A percentile compares a stretch with the other conserved stretches of the same genome.
Evolutionary conservation across 768 basidiomycete species (phyloP).

Genomic region (Boletus sp.): DNA sequence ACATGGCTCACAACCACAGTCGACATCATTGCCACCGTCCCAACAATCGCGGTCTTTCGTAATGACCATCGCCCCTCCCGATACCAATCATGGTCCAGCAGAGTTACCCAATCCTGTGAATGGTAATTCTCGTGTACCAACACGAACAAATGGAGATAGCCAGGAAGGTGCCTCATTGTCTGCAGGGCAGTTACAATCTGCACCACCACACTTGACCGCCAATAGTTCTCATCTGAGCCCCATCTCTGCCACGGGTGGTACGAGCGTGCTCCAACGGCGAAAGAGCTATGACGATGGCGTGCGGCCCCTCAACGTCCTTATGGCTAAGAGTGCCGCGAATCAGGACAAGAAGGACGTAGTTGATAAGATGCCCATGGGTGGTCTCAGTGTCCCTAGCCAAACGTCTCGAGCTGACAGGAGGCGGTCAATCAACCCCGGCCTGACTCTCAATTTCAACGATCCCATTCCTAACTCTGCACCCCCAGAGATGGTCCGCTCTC

Average conservation of each 20-base stretch:
- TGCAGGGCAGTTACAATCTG: conserved; percentile 13
- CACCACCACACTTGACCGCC: conserved; percentile 11
- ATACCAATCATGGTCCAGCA: conserved; percentile 3
- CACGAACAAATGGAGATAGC: neutral
- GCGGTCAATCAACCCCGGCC: conserved; percentile 54
- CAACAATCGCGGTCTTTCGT: conserved; percentile 38
- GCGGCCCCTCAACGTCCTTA: conserved; percentile 38
- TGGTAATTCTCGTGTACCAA: neutral
- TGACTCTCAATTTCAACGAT: conserved; percentile 34
- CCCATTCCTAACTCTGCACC: conserved; percentile 11
- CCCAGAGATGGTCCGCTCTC: conserved; percentile 33
- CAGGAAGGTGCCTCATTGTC: neutral
- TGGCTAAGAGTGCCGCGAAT: conserved; percentile 18
- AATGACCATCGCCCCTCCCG: conserved; percentile 45
- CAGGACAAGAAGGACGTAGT: conserved; percentile 10
- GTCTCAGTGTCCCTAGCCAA: conserved; percentile 27
- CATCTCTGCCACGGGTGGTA: conserved; percentile 14
- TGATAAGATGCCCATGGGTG: conserved; percentile 9
- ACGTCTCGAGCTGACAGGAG: conserved; percentile 45
- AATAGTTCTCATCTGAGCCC: conserved; percentile 22
- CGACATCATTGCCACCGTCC: conserved; percentile 19
- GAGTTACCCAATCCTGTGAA: conserved; percentile 9
- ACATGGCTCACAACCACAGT: conserved; percentile 7
- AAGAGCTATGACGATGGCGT: conserved; percentile 47
- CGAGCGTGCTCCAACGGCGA: conserved; percentile 24